These are phyloP conservation scores for Arachnomyces sp. DNA, from an alignment of 2,329 filamentous ascomycete species.

Conservation along the genomic window DNA sequence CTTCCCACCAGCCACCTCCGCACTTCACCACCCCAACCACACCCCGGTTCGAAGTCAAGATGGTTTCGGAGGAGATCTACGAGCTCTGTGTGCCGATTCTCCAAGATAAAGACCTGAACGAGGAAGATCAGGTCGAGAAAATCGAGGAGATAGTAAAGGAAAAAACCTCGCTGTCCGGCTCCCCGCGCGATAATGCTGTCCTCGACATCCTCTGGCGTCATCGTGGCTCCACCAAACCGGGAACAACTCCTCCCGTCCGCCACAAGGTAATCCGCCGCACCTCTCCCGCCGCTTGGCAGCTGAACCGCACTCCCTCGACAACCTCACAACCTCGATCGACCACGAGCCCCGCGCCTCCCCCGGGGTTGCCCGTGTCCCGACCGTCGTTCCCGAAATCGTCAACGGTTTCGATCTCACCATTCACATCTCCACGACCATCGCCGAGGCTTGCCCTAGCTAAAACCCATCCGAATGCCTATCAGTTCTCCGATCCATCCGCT, in stretches of 20 bases:
- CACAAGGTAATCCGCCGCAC: constrained; percentile 83
- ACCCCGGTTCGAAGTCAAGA: constrained; percentile 29
- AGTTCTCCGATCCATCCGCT: constrained; percentile 78
- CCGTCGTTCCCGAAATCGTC: constrained; percentile 68
- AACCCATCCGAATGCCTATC: constrained; percentile 90
- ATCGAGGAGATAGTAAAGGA: constrained; percentile 77
- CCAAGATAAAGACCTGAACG: constrained; percentile 71
- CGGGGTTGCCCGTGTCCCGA: constrained; percentile 65
- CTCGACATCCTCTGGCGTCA: constrained; percentile 75
- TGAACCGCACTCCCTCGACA: constrained; percentile 65
- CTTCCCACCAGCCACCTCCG: too few species aligned
- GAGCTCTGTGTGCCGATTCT: constrained; percentile 85
- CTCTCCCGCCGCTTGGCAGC: constrained; percentile 89
- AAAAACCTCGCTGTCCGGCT: constrained; percentile 65
- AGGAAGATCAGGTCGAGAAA: constrained; percentile 91
- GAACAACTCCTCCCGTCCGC: constrained; percentile 74
- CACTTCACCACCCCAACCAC: too few species aligned
- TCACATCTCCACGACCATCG: constrained; percentile 86
- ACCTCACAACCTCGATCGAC: constrained; percentile 69
- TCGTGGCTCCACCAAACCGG: constrained; percentile 34
- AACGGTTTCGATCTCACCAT: constrained; percentile 72
- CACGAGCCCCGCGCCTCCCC: constrained; percentile 74
- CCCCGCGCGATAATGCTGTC: constrained; percentile 78
- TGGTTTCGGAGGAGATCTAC: constrained; percentile 90
- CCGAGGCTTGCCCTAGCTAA: constrained; percentile 80